These are phyloP conservation scores for Dothistroma septosporum DNA, from an alignment of 2,329 filamentous ascomycete genomes.

Conservation along the genomic window DNA sequence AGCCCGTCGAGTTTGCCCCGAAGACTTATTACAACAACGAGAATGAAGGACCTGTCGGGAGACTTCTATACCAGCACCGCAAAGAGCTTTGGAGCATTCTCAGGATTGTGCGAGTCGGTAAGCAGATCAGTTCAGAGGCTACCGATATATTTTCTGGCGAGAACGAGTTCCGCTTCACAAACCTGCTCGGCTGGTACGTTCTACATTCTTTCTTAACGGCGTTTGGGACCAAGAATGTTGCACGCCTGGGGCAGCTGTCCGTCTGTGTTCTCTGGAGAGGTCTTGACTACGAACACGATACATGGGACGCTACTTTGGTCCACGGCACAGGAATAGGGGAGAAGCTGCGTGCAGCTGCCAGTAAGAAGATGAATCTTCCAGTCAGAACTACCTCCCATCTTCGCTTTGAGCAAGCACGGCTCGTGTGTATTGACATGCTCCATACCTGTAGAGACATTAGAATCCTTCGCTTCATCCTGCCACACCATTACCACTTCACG, in stretches of 20 bases:
- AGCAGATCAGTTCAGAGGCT: constrained; percentile 38
- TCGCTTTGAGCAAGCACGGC: too few relatives aligned
- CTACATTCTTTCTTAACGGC: constrained; percentile 5
- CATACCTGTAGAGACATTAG: too few relatives aligned
- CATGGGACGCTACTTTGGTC: not conserved
- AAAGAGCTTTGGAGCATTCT: not conserved
- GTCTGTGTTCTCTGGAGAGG: constrained; percentile 7
- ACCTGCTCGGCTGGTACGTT: constrained; percentile 2
- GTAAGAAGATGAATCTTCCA: too few relatives aligned
- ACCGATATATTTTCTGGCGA: constrained; percentile 42
- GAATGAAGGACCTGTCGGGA: not conserved
- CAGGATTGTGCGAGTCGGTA: constrained; percentile 9
- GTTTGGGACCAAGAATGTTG: not conserved
- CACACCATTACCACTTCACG: too few relatives aligned
- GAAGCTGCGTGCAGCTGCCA: too few relatives aligned
- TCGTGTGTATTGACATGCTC: too few relatives aligned
- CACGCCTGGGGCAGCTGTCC: constrained; percentile 1
- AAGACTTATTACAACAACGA: not conserved
- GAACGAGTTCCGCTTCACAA: constrained; percentile 39
- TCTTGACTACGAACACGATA: not conserved
- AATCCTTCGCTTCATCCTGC: too few relatives aligned
- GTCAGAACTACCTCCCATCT: too few relatives aligned
- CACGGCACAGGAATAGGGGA: too few relatives aligned
- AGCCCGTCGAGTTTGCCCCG: constrained; percentile 6
- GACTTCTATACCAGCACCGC: not conserved